A percentile compares a stretch with the other conserved stretches of the same genome.
These are phyloP conservation scores for Scleroderma citrinum DNA, from an alignment of 768 basidiomycete species.

Conservation along the genomic window DNA sequence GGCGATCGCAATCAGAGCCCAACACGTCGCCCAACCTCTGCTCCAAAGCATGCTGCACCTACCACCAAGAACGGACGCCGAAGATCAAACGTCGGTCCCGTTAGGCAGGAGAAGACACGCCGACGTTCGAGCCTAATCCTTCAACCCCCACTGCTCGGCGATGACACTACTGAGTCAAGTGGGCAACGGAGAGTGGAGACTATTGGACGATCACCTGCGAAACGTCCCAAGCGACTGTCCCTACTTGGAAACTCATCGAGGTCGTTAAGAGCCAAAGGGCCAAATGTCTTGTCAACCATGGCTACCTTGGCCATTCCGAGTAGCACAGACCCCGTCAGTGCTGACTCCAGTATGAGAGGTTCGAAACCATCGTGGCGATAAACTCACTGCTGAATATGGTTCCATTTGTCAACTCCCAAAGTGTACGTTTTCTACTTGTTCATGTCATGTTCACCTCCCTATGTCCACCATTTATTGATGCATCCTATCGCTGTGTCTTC, in stretches of 20 bases:
- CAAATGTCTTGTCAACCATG: slow-evolving; percentile 28
- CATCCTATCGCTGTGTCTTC: slow-evolving; percentile 7
- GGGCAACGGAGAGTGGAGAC: slow-evolving; percentile 40
- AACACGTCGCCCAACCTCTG: slow-evolving; percentile 43
- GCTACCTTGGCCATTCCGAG: slow-evolving; percentile 25
- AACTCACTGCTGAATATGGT: slow-evolving; percentile 18
- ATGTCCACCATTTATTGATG: slow-evolving; percentile 3
- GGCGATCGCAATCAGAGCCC: slow-evolving; percentile 38
- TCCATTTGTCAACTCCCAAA: slow-evolving; percentile 9
- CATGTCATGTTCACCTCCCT: neutral
- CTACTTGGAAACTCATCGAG: slow-evolving; percentile 37
- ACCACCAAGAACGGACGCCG: slow-evolving; percentile 41
- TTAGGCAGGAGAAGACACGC: slow-evolving; percentile 65
- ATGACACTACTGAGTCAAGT: slow-evolving; percentile 28
- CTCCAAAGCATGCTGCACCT: slow-evolving; percentile 32
- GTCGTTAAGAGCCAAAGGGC: slow-evolving; percentile 28
- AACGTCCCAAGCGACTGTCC: slow-evolving; percentile 54
- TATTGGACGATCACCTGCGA: slow-evolving; percentile 46
- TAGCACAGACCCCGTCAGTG: slow-evolving; percentile 35
- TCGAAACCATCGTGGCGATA: slow-evolving; percentile 56
- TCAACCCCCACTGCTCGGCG: slow-evolving; percentile 46
- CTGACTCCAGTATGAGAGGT: slow-evolving; percentile 44
- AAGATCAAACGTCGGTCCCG: slow-evolving; percentile 71
- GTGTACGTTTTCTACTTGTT: slow-evolving; percentile 13
- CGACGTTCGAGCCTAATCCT: slow-evolving; percentile 80